Evolutionary conservation across 768 basidiomycete genomes (phyloP), one percentile per base, ranked within the genome.

Genomic region (Boletales sp.): DNA sequence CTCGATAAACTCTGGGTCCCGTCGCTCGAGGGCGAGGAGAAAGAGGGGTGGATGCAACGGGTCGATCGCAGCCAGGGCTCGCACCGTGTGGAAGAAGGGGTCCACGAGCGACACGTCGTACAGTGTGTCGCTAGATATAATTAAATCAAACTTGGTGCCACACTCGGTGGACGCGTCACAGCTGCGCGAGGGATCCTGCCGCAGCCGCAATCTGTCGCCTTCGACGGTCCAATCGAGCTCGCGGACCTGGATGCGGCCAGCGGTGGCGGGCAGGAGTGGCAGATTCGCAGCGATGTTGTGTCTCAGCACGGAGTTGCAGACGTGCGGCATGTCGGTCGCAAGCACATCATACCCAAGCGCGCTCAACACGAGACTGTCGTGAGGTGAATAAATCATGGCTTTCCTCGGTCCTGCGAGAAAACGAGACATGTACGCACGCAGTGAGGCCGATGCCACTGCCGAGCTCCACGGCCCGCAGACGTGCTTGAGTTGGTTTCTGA

Each of bases 361-460:
- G 50, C 76, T 69, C 52, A 92, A 70, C 17, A 79, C 78, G 40
- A 94, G 80, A 40, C 48, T 48, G 7, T 12, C 32, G 14, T n/a
- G 14, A 40, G 14, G 38, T 31, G 19, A 24, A 19, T 48, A 21
- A 30, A 11, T n/a, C 32, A 40, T 31, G 2, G 43, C 27, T 29
- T 40, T 31, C 35, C 39, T 50, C 37, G 21, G 43, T 24, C 27
- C 43, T 40, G 31, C 43, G 50, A 17, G 31, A 29, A n/a, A 50
- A 39, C 53, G 50, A 47, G 21, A 21, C 21, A 21, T n/a, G n/a
- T 21, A 73, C 85, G 67, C 67, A 88, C 81, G 87, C 79, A 55
- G 84, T 82, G 48, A 90, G 78, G 39, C 90, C 92, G 31, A 88
- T 82, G 18, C 92, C 92, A 59, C 85, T 83, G 48, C 92, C 92